A percentile compares a stretch with the other conserved stretches of the same genome.
Conservation (phyloP, 1,284 basidiomycete genomes). For the Apiotrichum brassicae region DNA sequence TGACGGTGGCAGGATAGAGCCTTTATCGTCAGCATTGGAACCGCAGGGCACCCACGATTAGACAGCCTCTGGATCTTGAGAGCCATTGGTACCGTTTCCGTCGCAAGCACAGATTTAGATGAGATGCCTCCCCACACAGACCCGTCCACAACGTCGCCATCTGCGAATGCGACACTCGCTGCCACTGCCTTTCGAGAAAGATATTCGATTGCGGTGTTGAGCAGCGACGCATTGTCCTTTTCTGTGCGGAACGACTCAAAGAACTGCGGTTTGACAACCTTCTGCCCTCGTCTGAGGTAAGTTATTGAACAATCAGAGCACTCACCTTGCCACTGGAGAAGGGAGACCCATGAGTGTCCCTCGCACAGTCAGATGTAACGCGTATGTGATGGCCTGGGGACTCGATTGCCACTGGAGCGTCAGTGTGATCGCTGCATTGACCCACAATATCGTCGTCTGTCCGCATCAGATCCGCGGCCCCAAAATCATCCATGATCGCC, state of each 20-base stretch:
- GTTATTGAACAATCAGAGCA: neutral
- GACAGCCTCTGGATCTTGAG: conserved; percentile 36
- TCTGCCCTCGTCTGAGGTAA: conserved; percentile 56
- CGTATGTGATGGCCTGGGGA: conserved; percentile 66
- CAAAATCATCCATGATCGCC: conserved; percentile 67
- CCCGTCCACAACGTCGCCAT: conserved; percentile 12
- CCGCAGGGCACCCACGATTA: neutral
- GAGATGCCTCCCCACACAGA: conserved; percentile 34
- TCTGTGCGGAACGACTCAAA: conserved; percentile 47
- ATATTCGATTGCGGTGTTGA: conserved; percentile 38
- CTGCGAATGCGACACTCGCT: conserved; percentile 3
- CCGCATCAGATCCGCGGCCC: conserved; percentile 68
- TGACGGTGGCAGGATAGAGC: conserved; percentile 27
- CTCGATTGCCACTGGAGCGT: conserved; percentile 57
- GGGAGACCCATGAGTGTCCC: conserved; percentile 78
- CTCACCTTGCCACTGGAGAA: conserved; percentile 65
- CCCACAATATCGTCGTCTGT: conserved; percentile 63
- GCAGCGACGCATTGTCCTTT: conserved; percentile 31
- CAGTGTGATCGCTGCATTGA: conserved; percentile 1
- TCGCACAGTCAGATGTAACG: conserved; percentile 71
- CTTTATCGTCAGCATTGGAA: conserved; percentile 13
- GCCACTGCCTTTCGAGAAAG: conserved; percentile 28
- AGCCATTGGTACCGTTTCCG: conserved; percentile 43
- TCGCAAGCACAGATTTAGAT: conserved; percentile 27
- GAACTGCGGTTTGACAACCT: conserved; percentile 54